Conservation (phyloP, 2,329 filamentous ascomycete species). For the Helicocarpus griseus region DNA sequence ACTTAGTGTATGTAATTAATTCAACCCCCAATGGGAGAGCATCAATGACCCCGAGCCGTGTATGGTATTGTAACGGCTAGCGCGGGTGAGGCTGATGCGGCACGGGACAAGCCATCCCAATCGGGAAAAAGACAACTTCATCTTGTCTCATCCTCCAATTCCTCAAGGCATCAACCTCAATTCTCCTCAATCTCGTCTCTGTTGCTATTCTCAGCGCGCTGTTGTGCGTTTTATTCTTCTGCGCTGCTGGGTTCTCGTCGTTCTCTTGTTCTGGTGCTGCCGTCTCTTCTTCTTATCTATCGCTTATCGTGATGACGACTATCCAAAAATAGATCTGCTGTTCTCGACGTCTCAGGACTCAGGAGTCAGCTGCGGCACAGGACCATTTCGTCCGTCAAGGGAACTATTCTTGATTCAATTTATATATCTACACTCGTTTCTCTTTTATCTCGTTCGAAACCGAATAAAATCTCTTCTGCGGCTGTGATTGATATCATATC, state of each 20-base stretch:
- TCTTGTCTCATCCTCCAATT: background rate
- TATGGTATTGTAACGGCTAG: background rate
- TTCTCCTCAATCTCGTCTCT: background rate
- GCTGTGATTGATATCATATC: background rate
- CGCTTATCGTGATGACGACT: too few species aligned
- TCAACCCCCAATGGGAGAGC: background rate
- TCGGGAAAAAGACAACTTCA: background rate
- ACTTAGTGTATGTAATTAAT: background rate
- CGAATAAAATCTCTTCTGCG: background rate
- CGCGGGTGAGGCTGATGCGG: background rate
- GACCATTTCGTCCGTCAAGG: background rate
- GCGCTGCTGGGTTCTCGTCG: background rate
- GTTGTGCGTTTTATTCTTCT: background rate
- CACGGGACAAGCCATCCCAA: background rate
- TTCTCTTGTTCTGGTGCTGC: background rate
- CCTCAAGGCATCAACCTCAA: background rate
- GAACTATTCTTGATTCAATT: background rate
- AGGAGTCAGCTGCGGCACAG: background rate
- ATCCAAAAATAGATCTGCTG: background rate
- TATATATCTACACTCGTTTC: background rate
- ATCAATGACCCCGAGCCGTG: background rate
- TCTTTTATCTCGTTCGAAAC: background rate
- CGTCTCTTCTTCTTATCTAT: background rate
- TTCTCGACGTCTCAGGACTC: background rate
- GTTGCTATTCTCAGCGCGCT: background rate